Evolutionary conservation across 2,329 filamentous ascomycete genomes (phyloP), one percentile per base, ranked within the genome.

Genomic region (Bipolaris victoriae): DNA sequence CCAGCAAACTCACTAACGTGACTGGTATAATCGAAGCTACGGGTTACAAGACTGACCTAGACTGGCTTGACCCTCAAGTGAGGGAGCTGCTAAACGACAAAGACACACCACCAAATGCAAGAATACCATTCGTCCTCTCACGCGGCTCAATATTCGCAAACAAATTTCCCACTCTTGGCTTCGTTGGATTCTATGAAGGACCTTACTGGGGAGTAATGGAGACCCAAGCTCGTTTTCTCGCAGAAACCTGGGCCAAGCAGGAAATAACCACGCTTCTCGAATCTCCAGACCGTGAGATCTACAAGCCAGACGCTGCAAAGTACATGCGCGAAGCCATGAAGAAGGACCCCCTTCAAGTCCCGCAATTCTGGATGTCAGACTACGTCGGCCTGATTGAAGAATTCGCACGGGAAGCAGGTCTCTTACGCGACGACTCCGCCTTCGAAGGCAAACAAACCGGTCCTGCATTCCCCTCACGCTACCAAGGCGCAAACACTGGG

Each of bases 191-290:
- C 75, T 96, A 96, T 70, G 84, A 91, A 59, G 90, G 90, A 0
- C 90, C 91, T 0, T 95, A 91, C 72, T 96, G 91, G 91, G 89
- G 89, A 1, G 87, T 92, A 0, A 92, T 94, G 83, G 91, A 95
- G 73, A 90, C 92, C 88, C 91, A 96, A 76, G 88, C 91, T 2
- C 84, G 89, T 1, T 83, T 90, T 60, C 78, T 93, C 5, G 82
- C 87, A 0, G 74, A 82, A 11, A 72, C 86, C 10, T 93, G 90
- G 89, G 51, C 67, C 20, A 46, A 63, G 43, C 54, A 29, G n/a
- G 60, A 40, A 41, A 74, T 1, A 64, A 73, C 1, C 52, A 20
- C 33, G 20, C 67, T 2, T 66, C 64, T 53, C 53, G 22, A 51
- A n/a, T 13, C 48, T 24, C 5, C 15, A 11, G 18, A 39, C n/a